Evolutionary conservation across 179 eudicot genomes (phyloP).

Genomic region (Beta lomatogona): DNA sequence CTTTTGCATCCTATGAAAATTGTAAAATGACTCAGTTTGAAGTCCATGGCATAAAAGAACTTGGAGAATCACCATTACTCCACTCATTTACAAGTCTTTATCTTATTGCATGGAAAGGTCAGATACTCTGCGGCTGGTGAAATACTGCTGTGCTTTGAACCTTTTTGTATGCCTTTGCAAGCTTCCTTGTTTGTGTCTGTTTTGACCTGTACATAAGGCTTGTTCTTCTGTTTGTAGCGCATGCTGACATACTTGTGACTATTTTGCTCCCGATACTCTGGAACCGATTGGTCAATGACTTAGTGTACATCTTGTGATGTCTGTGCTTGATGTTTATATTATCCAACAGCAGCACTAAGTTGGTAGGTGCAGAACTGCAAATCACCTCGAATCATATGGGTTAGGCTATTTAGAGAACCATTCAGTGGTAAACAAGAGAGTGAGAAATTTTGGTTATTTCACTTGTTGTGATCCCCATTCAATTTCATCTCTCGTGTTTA

Average conservation of each 20-base stretch:
- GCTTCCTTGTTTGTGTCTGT: neutral
- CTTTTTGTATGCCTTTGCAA: neutral
- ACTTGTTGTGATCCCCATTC: no score
- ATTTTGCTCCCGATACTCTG: neutral
- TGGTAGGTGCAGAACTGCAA: neutral
- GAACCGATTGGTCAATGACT: neutral
- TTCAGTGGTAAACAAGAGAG: no score
- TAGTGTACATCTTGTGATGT: no score
- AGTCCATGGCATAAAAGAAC: neutral
- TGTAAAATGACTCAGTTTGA: neutral
- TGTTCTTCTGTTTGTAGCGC: no score
- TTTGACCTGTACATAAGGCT: neutral
- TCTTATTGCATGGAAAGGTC: neutral
- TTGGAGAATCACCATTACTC: neutral
- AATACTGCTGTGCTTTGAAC: neutral
- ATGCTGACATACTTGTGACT: no score
- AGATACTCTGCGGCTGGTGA: neutral
- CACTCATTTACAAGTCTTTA: neutral
- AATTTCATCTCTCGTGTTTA: no score
- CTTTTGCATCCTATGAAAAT: neutral
- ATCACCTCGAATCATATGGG: no score
- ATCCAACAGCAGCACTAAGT: neutral
- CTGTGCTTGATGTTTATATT: neutral
- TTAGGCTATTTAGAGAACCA: no score
- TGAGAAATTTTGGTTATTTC: no score